Conservation (phyloP, 2,329 filamentous ascomycete species). For the Colletotrichum spaethianum region DNA sequence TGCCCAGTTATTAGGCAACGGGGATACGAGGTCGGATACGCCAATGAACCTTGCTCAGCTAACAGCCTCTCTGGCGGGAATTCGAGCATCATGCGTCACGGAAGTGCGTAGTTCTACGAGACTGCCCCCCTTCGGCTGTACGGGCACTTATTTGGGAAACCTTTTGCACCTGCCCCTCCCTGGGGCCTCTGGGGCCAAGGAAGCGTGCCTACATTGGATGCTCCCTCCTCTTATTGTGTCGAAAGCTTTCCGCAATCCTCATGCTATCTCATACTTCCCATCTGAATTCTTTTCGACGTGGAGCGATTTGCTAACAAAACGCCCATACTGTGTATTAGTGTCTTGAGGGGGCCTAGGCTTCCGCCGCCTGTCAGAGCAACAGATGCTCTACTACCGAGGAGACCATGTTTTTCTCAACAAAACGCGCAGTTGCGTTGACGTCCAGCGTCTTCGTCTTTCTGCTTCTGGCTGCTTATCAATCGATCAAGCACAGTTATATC, state of each 20-base stretch:
- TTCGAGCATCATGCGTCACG: background rate
- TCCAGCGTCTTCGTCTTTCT: slow-evolving; percentile 12
- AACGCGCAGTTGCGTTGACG: slow-evolving; percentile 16
- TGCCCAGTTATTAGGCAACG: too few species aligned
- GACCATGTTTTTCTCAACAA: slow-evolving; percentile 26
- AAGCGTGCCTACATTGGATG: too few species aligned
- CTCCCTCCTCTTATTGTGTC: background rate
- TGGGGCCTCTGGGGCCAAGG: background rate
- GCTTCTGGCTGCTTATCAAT: slow-evolving; percentile 13
- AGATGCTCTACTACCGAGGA: background rate
- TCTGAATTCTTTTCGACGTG: background rate
- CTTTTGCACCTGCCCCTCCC: background rate
- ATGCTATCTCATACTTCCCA: background rate
- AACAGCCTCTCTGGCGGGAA: background rate
- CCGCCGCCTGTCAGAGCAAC: background rate
- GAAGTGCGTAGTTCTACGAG: background rate
- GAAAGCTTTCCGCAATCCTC: background rate
- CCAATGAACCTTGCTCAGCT: background rate
- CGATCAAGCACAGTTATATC: slow-evolving; percentile 6
- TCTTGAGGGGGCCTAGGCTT: background rate
- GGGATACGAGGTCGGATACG: slow-evolving; percentile 33
- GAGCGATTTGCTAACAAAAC: background rate
- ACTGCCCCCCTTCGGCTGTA: background rate
- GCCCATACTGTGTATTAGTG: background rate
- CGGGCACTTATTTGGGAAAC: background rate